phyloP scores from a whole-genome alignment of 108 stramenopile genomes.

The Nitzschia sp. region DNA sequence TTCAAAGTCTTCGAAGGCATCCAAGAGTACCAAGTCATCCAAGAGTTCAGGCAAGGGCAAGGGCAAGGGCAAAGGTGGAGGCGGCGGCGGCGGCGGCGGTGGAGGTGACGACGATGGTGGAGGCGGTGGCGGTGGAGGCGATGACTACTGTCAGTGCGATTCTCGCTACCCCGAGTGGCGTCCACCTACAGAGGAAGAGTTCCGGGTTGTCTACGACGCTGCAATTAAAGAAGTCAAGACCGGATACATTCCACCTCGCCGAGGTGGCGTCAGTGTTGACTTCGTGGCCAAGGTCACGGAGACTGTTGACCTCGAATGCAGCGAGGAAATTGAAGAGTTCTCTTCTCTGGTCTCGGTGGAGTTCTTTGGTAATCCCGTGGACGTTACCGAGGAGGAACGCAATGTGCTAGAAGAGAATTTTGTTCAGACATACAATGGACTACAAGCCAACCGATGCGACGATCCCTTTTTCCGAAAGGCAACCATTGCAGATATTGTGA shows the following conservation, averaged over 20 bases:
- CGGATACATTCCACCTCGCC: constrained; percentile 6
- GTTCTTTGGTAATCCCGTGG: constrained; percentile 23
- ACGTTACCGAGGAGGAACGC: constrained; percentile 27
- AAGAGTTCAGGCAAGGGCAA: constrained; percentile 6
- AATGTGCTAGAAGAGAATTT: constrained; percentile 21
- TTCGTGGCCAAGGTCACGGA: constrained; percentile 27
- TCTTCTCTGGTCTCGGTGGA: constrained; percentile 22
- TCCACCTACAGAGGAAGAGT: constrained; percentile 39
- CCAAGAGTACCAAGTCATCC: constrained; percentile 12
- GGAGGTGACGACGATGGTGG: not conserved
- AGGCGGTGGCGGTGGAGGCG: constrained; percentile 6
- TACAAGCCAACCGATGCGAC: constrained; percentile 31
- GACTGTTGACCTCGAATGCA: constrained; percentile 14
- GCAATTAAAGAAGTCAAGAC: not conserved
- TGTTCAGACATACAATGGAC: constrained; percentile 31
- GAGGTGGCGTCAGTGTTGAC: constrained; percentile 29
- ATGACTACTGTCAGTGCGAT: constrained; percentile 12
- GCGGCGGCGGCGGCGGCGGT: constrained; percentile 3
- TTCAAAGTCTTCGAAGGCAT: not conserved
- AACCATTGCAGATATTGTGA: constrained; percentile 16
- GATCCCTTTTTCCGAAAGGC: constrained; percentile 26
- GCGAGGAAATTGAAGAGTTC: constrained; percentile 21
- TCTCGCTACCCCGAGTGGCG: constrained; percentile 29
- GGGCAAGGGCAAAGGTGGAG: not conserved
- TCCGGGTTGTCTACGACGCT: constrained; percentile 27